Evolutionary conservation across 768 basidiomycete species (phyloP), one percentile per base, ranked within the genome.

Genomic region (Calocera viscosa): DNA sequence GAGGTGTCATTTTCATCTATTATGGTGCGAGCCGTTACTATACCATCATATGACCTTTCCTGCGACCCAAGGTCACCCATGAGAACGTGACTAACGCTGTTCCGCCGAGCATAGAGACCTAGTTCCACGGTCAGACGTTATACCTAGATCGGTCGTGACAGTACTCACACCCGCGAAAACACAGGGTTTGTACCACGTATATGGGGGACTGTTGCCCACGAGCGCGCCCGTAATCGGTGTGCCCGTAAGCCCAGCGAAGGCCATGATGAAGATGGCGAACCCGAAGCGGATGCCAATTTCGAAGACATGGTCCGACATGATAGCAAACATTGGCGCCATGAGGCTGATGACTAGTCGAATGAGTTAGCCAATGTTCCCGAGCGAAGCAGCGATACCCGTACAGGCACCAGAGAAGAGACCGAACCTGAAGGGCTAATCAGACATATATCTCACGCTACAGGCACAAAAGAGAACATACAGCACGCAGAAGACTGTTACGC

Each of bases 301-400:
- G 22, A 60, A 60, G 24, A 60, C 53, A 19, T 60, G 53, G 19
- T 60, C 53, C 14, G 67, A 63, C 43, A 65, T 71, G 12, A 41
- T 66, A 24, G 70, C 65, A 32, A 68, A 70, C 38, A 65, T 66
- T 69, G 70, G 69, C 19, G 69, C 69, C 1, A 19, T 33, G 17
- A 70, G 67, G 32, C 72, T 70, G 49, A 73, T 17, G 49, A 72
- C 24, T 41, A 49, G 26, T 2, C 3, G n/a, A 30, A 35, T 49
- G 10, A 8, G 26, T 60, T 5, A 60, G 53, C 30, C 3, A 60
- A 49, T 16, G 39, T 17, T 8, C 5, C 19, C 11, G 11, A 8
- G 30, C 10, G 30, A 11, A 60, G 7, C 53, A 32, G 53, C 2
- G 30, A 7, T 28, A 17, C 19, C 8, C 53, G 30, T 60, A 60